Evolutionary conservation across 352 stramenopile species (phyloP).

Genomic region (Halophytophthora polymorphica): DNA sequence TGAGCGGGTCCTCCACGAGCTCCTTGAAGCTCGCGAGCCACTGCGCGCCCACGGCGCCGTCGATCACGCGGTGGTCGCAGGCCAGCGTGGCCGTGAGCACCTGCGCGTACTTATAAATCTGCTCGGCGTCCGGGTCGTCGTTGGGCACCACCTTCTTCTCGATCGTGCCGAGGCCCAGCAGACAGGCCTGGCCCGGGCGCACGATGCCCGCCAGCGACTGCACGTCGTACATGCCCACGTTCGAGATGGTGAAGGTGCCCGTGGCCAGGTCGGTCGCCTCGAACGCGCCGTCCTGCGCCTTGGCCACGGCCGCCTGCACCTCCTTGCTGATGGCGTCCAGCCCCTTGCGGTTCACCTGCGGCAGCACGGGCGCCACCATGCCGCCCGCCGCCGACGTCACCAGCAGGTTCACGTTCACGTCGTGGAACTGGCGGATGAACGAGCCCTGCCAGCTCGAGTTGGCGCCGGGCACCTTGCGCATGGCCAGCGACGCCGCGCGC

Average conservation of each 20-base stretch:
- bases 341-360: conserved; percentile 60
- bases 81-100: conserved; percentile 95
- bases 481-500: conserved; percentile 92
- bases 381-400: conserved; percentile 60
- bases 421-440: conserved; percentile 95
- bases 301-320: conserved; percentile 39
- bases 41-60: conserved; percentile 95
- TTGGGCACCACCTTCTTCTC: conserved; percentile 94
- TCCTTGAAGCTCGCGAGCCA: conserved; percentile 96
- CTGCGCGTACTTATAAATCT: conserved; percentile 89
- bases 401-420: conserved; percentile 93
- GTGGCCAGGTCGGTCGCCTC: conserved; percentile 54
- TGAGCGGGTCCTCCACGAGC: conserved; percentile 95
- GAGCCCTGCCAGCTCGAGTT: conserved; percentile 85
- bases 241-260: conserved; percentile 96
- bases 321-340: conserved; percentile 60
- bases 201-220: conserved; percentile 95
- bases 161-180: conserved; percentile 92
- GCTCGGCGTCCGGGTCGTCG: conserved; percentile 71
- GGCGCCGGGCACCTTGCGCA: conserved; percentile 95
- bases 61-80: conserved; percentile 97
- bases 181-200: conserved; percentile 88
- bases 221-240: conserved; percentile 97
- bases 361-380: conserved; percentile 97
- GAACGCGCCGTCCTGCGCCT: conserved; percentile 37